Percentiles rank a stretch among this genome's conserved stretches.
Evolutionary conservation across 306 rosid genomes (phyloP).

Genomic region (Myrica gale): DNA sequence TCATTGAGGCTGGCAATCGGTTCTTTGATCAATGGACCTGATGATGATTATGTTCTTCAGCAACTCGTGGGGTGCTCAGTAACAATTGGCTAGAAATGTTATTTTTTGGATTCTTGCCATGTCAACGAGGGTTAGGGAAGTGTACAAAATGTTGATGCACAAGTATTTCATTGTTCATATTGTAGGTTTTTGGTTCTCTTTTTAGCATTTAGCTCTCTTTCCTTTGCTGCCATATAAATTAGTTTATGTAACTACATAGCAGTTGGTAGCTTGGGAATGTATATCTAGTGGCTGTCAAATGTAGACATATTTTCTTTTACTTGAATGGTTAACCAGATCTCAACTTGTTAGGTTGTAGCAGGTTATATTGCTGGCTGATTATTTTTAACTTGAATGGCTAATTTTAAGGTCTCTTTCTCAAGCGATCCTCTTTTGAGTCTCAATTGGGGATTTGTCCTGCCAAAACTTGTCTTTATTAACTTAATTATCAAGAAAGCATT

Average conservation of each 20-base stretch:
- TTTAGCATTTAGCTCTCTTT: not conserved
- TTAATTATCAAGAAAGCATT: too few relatives aligned
- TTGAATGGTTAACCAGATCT: not conserved
- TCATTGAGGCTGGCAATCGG: conserved; percentile 4
- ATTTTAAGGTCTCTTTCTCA: not conserved
- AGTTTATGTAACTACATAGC: conserved; percentile 12
- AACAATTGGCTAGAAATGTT: conserved; percentile 45
- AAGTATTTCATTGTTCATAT: conserved; percentile 26
- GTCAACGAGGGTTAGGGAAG: conserved; percentile 36
- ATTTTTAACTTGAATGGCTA: not conserved
- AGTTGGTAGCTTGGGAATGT: conserved; percentile 34
- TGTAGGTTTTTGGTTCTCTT: conserved; percentile 27
- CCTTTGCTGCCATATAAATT: conserved; percentile 11
- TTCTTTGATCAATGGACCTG: not conserved
- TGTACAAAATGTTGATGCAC: conserved; percentile 29
- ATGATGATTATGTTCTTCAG: not conserved
- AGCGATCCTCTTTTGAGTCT: too few relatives aligned
- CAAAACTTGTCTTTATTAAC: too few relatives aligned
- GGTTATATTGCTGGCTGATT: not conserved
- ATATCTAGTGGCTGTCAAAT: conserved; percentile 34
- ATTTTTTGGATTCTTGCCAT: conserved; percentile 40
- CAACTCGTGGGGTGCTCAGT: conserved; percentile 23
- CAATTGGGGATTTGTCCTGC: not conserved
- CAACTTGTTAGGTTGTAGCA: not conserved
- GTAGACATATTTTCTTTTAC: not conserved